These are phyloP conservation scores for Citrullus colocynthis DNA, from an alignment of 306 rosid genomes.

Conservation along the genomic window DNA sequence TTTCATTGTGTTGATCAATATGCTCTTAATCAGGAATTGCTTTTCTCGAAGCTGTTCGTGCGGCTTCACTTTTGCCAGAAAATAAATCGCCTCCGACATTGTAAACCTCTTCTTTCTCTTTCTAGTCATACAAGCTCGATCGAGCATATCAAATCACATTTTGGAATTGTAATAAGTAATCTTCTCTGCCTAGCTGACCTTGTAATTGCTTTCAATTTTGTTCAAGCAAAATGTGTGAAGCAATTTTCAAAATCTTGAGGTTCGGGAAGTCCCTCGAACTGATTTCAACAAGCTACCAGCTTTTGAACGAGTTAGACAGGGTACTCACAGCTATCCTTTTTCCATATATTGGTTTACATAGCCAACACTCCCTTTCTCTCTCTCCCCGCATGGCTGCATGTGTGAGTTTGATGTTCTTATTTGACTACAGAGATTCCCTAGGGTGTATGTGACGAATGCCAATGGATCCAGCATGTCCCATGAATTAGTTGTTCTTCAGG, in stretches of 20 bases:
- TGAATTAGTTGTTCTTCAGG: constrained; percentile 36
- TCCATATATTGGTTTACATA: background rate
- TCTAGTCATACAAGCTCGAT: background rate
- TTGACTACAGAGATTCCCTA: constrained; percentile 43
- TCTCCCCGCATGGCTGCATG: background rate
- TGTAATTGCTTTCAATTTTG: background rate
- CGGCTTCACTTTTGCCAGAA: constrained; percentile 45
- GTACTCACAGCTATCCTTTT: constrained; percentile 16
- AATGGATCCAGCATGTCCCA: constrained; percentile 19
- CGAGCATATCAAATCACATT: background rate
- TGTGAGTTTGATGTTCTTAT: background rate
- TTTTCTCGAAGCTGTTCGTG: constrained; percentile 68
- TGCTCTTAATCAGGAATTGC: constrained; percentile 33
- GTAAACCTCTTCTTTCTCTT: constrained; percentile 21
- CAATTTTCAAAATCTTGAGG: constrained; percentile 30
- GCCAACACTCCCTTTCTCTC: background rate
- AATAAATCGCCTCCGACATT: constrained; percentile 34
- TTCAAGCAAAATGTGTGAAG: constrained; percentile 28
- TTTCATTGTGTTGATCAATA: background rate
- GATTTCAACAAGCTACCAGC: constrained; percentile 34
- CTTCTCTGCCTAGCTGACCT: background rate
- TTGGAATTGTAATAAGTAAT: background rate
- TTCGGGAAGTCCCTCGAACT: constrained; percentile 30
- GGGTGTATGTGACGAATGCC: constrained; percentile 24
- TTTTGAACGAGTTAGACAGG: constrained; percentile 61